Evolutionary conservation across 1,284 basidiomycete genomes (phyloP).

Genomic region (Apiotrichum akiyoshidainum): DNA sequence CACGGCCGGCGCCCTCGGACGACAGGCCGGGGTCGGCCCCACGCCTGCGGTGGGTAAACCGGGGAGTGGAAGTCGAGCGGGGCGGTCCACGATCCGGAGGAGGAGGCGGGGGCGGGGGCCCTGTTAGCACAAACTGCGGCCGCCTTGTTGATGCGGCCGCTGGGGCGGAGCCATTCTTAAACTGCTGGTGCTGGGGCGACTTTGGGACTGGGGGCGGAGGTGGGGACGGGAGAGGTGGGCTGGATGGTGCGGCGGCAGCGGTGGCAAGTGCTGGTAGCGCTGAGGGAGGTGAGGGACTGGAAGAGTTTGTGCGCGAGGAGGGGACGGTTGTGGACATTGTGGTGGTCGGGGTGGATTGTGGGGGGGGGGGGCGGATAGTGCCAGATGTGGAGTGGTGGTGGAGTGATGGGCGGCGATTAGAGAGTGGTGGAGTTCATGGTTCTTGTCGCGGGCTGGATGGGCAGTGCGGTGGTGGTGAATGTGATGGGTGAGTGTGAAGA

Average conservation of each 20-base stretch:
- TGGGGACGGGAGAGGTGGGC: no score
- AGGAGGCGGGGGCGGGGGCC: neutral
- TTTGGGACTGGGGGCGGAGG: neutral
- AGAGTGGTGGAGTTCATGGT: no score
- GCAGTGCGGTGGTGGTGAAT: no score
- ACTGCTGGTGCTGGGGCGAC: neutral
- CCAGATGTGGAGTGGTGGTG: no score
- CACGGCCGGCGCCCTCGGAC: neutral
- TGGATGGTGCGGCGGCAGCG: no score
- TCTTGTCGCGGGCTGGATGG: no score
- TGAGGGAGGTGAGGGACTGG: neutral
- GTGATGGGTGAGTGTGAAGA: no score
- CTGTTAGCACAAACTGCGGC: neutral
- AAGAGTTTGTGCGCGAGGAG: neutral
- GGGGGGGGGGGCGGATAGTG: no score
- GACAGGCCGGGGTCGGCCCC: neutral
- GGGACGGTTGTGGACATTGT: neutral
- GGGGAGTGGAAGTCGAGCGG: neutral
- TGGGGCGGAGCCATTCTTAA: neutral
- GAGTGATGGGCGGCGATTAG: no score
- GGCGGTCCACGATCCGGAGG: neutral
- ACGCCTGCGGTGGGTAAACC: neutral
- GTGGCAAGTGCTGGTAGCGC: no score
- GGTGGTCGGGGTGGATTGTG: neutral
- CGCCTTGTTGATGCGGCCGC: neutral